These are phyloP conservation scores for Aspergillus sp. DNA, from an alignment of 2,329 filamentous ascomycete species.

Conservation along the genomic window DNA sequence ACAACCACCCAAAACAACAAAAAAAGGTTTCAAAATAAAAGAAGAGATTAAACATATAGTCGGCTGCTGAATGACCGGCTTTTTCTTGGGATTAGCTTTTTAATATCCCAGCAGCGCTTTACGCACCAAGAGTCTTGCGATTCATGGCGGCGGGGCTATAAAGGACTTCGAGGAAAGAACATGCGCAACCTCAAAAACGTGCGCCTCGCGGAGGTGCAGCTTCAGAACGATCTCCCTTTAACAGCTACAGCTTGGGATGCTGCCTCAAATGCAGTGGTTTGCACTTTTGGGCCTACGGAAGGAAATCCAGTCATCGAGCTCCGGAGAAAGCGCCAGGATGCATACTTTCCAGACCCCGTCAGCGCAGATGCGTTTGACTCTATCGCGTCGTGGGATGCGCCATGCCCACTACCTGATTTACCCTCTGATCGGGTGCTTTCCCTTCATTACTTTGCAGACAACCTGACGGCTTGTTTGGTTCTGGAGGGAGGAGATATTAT, in stretches of 20 bases:
- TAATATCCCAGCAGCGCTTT: conserved; percentile 1
- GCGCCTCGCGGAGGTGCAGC: conserved; percentile 59
- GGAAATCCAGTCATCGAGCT: conserved; percentile 68
- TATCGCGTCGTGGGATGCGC: conserved; percentile 85
- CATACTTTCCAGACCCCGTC: conserved; percentile 34
- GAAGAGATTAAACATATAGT: background rate
- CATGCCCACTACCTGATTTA: conserved; percentile 69
- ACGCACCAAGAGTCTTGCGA: conserved; percentile 9
- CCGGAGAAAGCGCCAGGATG: conserved; percentile 41
- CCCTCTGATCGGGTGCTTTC: conserved; percentile 67
- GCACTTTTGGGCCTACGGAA: conserved; percentile 73
- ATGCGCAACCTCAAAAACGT: conserved; percentile 90
- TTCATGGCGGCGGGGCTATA: conserved; percentile 33
- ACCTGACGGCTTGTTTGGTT: conserved; percentile 68
- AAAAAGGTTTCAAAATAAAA: conserved; percentile 5
- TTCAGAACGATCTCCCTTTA: conserved; percentile 55
- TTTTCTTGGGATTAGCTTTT: background rate
- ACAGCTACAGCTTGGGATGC: conserved; percentile 83
- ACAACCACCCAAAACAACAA: conserved; percentile 9
- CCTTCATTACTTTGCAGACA: conserved; percentile 81
- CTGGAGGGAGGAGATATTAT: conserved; percentile 88
- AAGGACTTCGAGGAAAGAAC: conserved; percentile 20
- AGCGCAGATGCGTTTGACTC: conserved; percentile 35
- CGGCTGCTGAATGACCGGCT: background rate
- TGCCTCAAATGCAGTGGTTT: conserved; percentile 68